Percentiles rank a stretch among this genome's conserved stretches.
These are phyloP conservation scores for Umbelopsis sp. DNA, from an alignment of 192 early-diverging fungal species.

Conservation along the genomic window DNA sequence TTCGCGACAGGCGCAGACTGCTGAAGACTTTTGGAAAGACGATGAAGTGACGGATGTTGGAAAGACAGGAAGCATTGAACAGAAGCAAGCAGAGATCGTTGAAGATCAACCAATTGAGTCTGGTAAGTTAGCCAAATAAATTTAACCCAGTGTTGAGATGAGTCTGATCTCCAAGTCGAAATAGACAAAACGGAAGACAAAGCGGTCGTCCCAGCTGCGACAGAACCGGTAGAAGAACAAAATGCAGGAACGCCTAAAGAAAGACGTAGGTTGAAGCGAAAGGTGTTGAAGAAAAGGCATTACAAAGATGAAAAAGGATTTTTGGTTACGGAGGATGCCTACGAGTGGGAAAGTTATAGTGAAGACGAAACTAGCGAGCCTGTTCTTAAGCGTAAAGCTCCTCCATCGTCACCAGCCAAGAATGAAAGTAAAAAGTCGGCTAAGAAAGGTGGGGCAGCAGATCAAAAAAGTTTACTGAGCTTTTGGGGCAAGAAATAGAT, in stretches of 20 bases:
- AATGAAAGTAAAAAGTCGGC: constrained; percentile 1
- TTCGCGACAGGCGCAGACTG: constrained; percentile 1
- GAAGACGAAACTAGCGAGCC: constrained; percentile 10
- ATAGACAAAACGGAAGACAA: neutral
- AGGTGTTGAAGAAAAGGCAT: constrained; percentile 21
- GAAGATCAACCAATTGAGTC: neutral
- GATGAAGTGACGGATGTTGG: neutral
- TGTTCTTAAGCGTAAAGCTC: constrained; percentile 8
- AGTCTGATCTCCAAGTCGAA: neutral
- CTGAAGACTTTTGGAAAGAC: constrained; percentile 9
- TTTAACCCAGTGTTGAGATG: neutral
- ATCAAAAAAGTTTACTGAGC: constrained; percentile 28
- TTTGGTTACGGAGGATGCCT: constrained; percentile 23
- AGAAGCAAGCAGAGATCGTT: neutral
- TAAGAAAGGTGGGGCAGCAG: constrained; percentile 1
- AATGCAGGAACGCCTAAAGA: neutral
- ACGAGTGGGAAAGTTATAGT: constrained; percentile 23
- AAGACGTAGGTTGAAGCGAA: constrained; percentile 14
- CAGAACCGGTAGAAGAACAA: neutral
- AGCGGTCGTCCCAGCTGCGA: neutral
- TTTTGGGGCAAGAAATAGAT: constrained; percentile 28
- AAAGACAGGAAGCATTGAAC: neutral
- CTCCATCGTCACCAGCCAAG: constrained; percentile 5
- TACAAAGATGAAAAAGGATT: constrained; percentile 26
- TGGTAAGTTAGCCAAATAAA: neutral